Conservation (phyloP, 176 grass and related monocot genomes). For the Oryza rufipogon region DNA sequence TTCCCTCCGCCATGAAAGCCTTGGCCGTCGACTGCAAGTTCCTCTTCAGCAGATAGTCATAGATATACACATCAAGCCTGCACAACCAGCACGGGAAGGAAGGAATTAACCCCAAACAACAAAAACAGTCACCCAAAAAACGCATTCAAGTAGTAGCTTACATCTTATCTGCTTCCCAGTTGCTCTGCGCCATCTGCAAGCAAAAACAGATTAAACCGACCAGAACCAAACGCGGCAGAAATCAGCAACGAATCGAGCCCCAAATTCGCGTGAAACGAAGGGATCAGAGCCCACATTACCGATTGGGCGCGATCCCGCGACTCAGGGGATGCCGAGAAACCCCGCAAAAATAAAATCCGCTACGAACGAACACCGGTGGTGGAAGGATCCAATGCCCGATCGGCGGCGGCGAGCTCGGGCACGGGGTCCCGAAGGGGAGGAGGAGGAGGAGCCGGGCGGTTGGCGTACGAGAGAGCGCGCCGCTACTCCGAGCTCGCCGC, state of each 20-base stretch:
- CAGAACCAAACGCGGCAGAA: background rate
- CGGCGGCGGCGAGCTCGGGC: constrained; percentile 14
- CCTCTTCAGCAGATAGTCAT: constrained; percentile 89
- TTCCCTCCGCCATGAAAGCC: constrained; percentile 94
- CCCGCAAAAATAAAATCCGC: background rate
- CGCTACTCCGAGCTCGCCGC: background rate
- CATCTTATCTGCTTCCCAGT: constrained; percentile 99
- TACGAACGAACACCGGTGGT: background rate
- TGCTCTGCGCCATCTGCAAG: constrained; percentile 89
- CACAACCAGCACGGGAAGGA: constrained; percentile 32
- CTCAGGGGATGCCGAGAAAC: background rate
- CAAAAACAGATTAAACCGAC: constrained; percentile 3
- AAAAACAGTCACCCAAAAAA: background rate
- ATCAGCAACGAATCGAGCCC: constrained; percentile 32
- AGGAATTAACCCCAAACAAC: constrained; percentile 18
- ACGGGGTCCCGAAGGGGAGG: background rate
- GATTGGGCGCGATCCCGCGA: constrained; percentile 28
- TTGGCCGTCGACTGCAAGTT: constrained; percentile 93
- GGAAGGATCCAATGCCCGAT: constrained; percentile 46
- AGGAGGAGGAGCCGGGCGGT: background rate
- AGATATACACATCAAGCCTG: constrained; percentile 99
- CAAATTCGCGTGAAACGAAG: constrained; percentile 13
- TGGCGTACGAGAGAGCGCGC: background rate
- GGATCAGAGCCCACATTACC: constrained; percentile 79
- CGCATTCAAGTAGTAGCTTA: constrained; percentile 37